A percentile compares a stretch with the other conserved stretches of the same genome.
phyloP scores from a whole-genome alignment of 2,329 filamentous ascomycete species.

The Claviceps citrina region DNA sequence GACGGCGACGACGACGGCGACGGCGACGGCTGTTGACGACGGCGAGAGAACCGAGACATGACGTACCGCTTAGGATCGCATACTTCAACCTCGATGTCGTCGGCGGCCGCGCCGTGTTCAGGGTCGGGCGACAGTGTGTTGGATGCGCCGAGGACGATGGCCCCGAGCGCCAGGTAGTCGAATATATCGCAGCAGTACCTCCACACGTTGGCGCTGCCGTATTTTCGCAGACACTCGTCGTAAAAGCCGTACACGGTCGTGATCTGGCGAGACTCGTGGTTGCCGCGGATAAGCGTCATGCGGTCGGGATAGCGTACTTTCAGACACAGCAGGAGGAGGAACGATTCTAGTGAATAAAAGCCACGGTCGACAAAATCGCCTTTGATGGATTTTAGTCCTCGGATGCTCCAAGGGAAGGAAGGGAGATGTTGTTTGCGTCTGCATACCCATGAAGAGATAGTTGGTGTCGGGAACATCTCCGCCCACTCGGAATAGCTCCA shows the following conservation, averaged over 20 bases:
- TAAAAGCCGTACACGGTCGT: conserved; percentile 98
- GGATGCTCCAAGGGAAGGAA: no score
- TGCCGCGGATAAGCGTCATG: conserved; percentile 88
- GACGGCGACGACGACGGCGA: no score
- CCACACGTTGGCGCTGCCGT: conserved; percentile 94
- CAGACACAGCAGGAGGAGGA: conserved; percentile 84
- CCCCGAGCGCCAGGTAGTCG: conserved; percentile 84
- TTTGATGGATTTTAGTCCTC: conserved; percentile 17
- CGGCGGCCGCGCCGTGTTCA: conserved; percentile 38
- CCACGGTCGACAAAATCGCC: conserved; percentile 95
- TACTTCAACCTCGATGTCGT: conserved; percentile 84
- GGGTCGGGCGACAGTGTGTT: conserved; percentile 35
- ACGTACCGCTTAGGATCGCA: conserved; percentile 71
- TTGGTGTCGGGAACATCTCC: conserved; percentile 91
- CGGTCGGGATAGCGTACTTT: conserved; percentile 96
- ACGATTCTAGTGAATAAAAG: conserved; percentile 95
- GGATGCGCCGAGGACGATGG: conserved; percentile 78
- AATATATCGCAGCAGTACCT: conserved; percentile 95
- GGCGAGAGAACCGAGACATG: conserved; percentile 54
- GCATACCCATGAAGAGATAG: conserved; percentile 84
- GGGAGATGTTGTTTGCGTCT: not conserved
- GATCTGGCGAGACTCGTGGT: conserved; percentile 92
- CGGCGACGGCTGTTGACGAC: conserved; percentile 12
- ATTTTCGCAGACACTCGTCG: conserved; percentile 90
- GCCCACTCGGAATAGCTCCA: conserved; percentile 90